These are phyloP conservation scores for Neurospora sp. DNA, from an alignment of 495 filamentous ascomycete genomes.

Conservation along the genomic window DNA sequence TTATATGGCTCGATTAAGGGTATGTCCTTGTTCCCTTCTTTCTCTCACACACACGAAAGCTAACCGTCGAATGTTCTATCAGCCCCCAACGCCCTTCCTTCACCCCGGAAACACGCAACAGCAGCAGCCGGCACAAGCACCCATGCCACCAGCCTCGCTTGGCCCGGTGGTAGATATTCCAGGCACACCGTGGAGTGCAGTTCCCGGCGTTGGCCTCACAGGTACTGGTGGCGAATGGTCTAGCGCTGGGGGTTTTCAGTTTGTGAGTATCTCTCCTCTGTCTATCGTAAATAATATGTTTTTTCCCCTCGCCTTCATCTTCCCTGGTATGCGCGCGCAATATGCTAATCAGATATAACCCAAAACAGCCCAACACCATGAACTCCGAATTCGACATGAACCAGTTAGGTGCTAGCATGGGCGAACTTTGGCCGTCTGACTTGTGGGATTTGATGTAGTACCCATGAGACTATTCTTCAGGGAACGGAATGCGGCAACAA, in stretches of 20 bases:
- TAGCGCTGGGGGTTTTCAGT: not conserved
- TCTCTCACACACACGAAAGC: not conserved
- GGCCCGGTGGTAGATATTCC: conserved; percentile 1
- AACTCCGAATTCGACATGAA: not conserved
- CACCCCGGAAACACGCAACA: not conserved
- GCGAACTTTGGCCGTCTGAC: not conserved
- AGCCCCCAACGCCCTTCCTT: not conserved
- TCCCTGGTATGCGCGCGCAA: not conserved
- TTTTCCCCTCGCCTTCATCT: not conserved
- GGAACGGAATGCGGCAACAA: conserved; percentile 83
- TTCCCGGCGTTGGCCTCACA: not conserved
- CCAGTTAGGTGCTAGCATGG: not conserved
- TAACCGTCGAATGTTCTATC: not conserved
- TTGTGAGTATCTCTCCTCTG: not conserved
- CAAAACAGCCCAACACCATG: not conserved
- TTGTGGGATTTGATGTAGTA: not conserved
- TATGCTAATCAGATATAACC: not conserved
- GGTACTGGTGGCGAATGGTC: not conserved
- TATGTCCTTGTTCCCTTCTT: not conserved
- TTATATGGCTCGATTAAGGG: not conserved
- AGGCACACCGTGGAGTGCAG: not conserved
- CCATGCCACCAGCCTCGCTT: not conserved
- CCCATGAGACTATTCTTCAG: conserved; percentile 31
- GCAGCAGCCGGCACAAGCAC: not conserved
- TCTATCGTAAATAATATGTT: not conserved